Evolutionary conservation across 176 grass and related monocot genomes (phyloP), one percentile per base, ranked within the genome.

Genomic region (Carex littledalei): DNA sequence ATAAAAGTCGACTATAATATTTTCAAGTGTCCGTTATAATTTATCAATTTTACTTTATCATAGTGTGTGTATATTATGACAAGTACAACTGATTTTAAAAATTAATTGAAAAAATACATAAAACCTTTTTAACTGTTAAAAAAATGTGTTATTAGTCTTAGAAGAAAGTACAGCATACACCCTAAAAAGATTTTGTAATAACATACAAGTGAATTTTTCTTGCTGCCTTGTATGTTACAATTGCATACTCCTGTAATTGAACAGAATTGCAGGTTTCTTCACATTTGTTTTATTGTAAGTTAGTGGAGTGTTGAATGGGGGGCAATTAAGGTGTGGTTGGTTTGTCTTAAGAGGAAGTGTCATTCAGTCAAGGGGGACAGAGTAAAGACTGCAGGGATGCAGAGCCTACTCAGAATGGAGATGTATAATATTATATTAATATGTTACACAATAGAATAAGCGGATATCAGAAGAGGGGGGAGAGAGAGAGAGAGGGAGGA

Each of bases 361-460:
- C 79, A 81, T 81, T 81, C 79, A 81, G 79, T 81, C 79, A 81
- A 81, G 79, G 59, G 26, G 78, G 79, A 45, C 79, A 81, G 79
- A 64, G 79, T 41, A 81, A 83, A 83, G 81, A 68, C 81, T 83
- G 81, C 34, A 68, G 39, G 21, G 47, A 31, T 67, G 60, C 79
- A 81, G 79, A 81, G 60, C 37, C 5, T 43, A 45, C 16, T 64
- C 37, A 81, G 58, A 81, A 60, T 64, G 56, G 32, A 64, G 50
- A 55, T 78, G 79, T 71, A 63, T 11, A 63, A 22, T 20, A 78
- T 56, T 54, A 17, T 20, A 39, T 81, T 41, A 81, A 81, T 63
- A 81, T 81, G 32, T 21, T 41, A 26, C 8, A 1, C 79, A 81
- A 64, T 64, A 81, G 29, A 64, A 78, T 78, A 78, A 78, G 74